Base-by-base conservation (phyloP, 768 basidiomycete species). In the Hericium rajendrae region DNA sequence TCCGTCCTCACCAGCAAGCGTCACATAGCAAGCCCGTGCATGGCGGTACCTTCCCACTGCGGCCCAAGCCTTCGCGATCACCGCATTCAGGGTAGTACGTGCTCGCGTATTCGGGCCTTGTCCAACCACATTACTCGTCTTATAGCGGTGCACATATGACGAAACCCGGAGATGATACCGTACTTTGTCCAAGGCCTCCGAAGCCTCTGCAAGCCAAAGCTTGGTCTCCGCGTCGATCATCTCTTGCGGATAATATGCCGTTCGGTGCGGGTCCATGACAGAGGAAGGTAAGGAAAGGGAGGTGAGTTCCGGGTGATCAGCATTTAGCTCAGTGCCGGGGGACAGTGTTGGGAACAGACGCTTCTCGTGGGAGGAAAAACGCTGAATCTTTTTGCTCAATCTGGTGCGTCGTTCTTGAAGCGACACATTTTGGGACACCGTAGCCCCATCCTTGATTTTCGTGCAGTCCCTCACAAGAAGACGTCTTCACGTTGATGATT, bases 171-270 rank as follows among this genome's bases (percentile, higher is more conserved):
- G 48, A 40, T 57, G 48, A 5, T 53, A 55, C 16, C 41, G 41
- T n/a, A 62, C 22, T 24, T 57, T 40, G 26, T 62, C 24, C 11
- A 62, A 46, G 3, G 16, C 51, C 20, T 62, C 51, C 1, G 48
- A 18, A n/a, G 60, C 60, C 37, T 62, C 60, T n/a, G 50, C 61
- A n/a, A 22, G 32, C n/a, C 51, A 41, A 24, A 62, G 37, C 15
- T 41, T 22, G 24, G 37, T 12, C 37, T 59, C 58, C 3, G n/a
- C 38, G 12, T 18, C 43, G 39, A 57, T 18, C 22, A 38, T 15
- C 4, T 48, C 56, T 4, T 32, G n/a, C 2, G 38, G 39, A 20
- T 39, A 59, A 20, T 11, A 13, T 16, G 13, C 12, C 12, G 38
- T 39, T 13, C 43, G 54, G 15, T 11, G 2, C n/a, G 8, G 4